Percentiles rank a stretch among this genome's conserved stretches.
Conservation (phyloP, 2,329 filamentous ascomycete species). For the Septoria linicola region DNA sequence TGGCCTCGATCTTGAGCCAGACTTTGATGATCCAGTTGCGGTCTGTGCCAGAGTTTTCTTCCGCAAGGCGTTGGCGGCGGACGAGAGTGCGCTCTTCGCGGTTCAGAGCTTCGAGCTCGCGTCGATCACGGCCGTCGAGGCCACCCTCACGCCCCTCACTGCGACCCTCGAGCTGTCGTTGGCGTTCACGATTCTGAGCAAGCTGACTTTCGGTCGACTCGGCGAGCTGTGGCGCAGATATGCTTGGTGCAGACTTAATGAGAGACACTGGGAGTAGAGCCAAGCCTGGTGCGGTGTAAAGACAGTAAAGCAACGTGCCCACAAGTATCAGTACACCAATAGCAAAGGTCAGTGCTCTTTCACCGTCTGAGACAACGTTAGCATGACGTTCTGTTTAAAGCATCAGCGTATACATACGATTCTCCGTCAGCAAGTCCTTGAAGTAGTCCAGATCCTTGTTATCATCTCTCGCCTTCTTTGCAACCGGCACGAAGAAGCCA, state of each 20-base stretch:
- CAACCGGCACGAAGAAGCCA: conserved; percentile 88
- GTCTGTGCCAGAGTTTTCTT: conserved; percentile 77
- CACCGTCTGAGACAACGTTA: conserved; percentile 60
- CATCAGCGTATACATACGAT: conserved; percentile 55
- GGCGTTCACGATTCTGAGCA: conserved; percentile 84
- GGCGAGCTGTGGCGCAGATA: conserved; percentile 76
- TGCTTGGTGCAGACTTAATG: conserved; percentile 85
- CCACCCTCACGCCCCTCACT: conserved; percentile 72
- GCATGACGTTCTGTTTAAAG: conserved; percentile 12
- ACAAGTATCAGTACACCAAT: conserved; percentile 85
- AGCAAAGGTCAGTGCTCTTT: conserved; percentile 87
- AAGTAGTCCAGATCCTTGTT: conserved; percentile 88
- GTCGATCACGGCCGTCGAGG: conserved; percentile 78
- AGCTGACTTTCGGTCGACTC: conserved; percentile 77
- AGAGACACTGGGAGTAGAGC: conserved; percentile 85
- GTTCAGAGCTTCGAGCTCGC: conserved; percentile 81
- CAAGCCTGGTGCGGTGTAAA: conserved; percentile 87
- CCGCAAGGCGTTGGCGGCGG: conserved; percentile 80
- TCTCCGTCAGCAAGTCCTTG: conserved; percentile 77
- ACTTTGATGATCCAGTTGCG: conserved; percentile 68
- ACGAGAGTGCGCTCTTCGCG: conserved; percentile 91
- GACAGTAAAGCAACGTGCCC: conserved; percentile 78
- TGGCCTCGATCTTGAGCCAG: conserved; percentile 77
- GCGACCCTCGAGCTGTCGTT: conserved; percentile 85
- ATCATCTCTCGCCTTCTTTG: conserved; percentile 61